Percentiles rank a stretch among this genome's conserved stretches.
These are phyloP conservation scores for Sphaerulina populicola DNA, from an alignment of 2,329 filamentous ascomycete species.

Conservation along the genomic window DNA sequence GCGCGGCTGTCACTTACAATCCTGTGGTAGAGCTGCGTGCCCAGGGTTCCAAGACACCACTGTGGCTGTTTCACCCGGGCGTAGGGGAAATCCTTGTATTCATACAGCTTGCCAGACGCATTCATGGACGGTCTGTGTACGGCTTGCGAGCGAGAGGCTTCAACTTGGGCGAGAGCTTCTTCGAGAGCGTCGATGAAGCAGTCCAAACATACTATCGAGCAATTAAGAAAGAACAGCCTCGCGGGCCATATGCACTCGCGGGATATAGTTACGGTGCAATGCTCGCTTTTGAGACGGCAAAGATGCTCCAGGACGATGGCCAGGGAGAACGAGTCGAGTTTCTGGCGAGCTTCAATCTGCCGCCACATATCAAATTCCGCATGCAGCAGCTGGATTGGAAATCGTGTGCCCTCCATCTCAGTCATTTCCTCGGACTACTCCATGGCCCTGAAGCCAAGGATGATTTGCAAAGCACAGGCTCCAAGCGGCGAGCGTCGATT, in stretches of 20 bases:
- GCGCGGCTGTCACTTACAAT: conserved; percentile 19
- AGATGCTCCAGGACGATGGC: conserved; percentile 34
- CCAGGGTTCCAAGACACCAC: conserved; percentile 24
- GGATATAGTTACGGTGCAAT: conserved; percentile 47
- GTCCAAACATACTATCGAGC: conserved; percentile 36
- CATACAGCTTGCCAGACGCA: conserved; percentile 31
- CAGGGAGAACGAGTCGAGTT: conserved; percentile 33
- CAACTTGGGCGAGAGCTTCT: conserved; percentile 34
- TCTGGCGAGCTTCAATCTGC: conserved; percentile 41
- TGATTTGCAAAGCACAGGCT: background rate
- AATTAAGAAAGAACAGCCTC: conserved; percentile 39
- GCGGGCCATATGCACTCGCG: conserved; percentile 45
- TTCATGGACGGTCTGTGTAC: conserved; percentile 40
- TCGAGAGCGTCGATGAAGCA: conserved; percentile 35
- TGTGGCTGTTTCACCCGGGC: conserved; percentile 35
- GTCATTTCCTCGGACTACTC: conserved; percentile 37
- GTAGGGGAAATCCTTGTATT: conserved; percentile 36
- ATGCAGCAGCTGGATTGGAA: conserved; percentile 38
- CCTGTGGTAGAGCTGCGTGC: conserved; percentile 28
- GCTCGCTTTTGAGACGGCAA: conserved; percentile 45
- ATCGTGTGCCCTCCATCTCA: conserved; percentile 36
- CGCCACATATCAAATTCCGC: conserved; percentile 42
- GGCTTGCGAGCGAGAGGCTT: conserved; percentile 42
- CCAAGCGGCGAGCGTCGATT: background rate
- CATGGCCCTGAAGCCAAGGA: conserved; percentile 16